Base-by-base conservation (phyloP, 768 basidiomycete species). In the Kwoniella sp. region DNA sequence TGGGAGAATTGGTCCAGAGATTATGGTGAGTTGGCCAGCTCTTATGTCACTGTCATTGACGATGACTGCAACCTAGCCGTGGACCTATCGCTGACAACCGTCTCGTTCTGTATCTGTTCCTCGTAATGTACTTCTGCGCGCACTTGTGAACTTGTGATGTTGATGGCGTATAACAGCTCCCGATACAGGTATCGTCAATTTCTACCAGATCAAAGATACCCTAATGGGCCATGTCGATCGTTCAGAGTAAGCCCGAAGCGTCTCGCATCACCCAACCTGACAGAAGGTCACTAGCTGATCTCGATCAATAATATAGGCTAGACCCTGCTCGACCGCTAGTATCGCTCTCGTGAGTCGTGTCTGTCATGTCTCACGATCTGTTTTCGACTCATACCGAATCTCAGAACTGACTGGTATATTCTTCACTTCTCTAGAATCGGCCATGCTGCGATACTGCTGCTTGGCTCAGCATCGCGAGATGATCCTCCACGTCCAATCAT, bases 171-270 rank as follows among this genome's bases (percentile, higher is more conserved):
- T 13, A 27, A 9, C 68, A 94, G 92, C 90, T 76, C 92, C 94
- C 2, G 95, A 99, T 73, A 94, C 93, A 12, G 95, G 94, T 8
- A 96, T 98, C 55, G 89, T 96, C 58, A 98, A 98, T 76, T 96
- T 93, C 75, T 97, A 96, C 76, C 90, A 93, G 78, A 85, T 84
- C 49, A 89, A 88, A 79, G 93, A 98, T 67, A 91, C 92, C 0
- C 85, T 99, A 21, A 97, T 97, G 89, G 95, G 86, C 0, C 95
- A 99, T 78, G 91, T 96, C n/a, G 95, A 99, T 79, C 89, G 91
- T 21, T 92, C 94, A 22, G 95, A 99, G 76, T 77, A 44, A 66
- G 76, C 68, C 13, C 1, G 30, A 12, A 37, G 22, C 37, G 25
- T 54, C 30, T 21, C 54, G 25, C 47, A 3, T 33, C 13, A 5